Percentiles rank a stretch among this genome's conserved stretches.
phyloP scores from a whole-genome alignment of 257 asterid genomes.

The Eustoma russellianum region DNA sequence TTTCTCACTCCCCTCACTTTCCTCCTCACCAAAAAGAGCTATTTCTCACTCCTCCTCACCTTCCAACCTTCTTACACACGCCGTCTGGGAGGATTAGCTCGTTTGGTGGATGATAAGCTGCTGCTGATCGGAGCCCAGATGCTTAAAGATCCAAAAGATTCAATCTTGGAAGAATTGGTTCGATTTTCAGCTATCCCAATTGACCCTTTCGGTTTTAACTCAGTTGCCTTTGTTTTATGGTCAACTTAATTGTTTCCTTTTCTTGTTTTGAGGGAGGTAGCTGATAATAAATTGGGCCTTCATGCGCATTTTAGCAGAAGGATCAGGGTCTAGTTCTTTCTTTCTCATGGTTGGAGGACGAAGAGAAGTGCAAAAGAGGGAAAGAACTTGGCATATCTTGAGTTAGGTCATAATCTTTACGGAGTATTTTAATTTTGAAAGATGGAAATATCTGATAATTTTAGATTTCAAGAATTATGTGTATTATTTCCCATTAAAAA shows the following conservation, averaged over 20 bases:
- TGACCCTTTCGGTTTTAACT: conserved; percentile 1
- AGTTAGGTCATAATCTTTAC: background rate
- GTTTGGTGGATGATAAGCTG: conserved; percentile 15
- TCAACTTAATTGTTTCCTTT: conserved; percentile 4
- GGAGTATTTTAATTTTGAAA: background rate
- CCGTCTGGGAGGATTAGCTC: conserved; percentile 2
- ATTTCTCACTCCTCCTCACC: conserved; percentile 1
- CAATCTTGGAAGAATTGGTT: conserved; percentile 5
- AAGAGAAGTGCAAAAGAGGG: no score
- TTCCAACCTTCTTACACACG: background rate
- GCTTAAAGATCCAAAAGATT: conserved; percentile 5
- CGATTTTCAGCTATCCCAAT: background rate
- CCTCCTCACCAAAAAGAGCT: conserved; percentile 4
- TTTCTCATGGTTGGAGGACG: background rate
- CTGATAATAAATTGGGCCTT: conserved; percentile 9
- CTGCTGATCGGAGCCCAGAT: conserved; percentile 10
- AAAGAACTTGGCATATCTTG: background rate
- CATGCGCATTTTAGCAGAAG: conserved; percentile 2
- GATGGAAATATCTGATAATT: conserved; percentile 1
- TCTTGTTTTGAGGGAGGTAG: conserved; percentile 1
- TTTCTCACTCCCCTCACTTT: no score
- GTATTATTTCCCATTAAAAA: background rate
- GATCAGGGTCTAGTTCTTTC: background rate
- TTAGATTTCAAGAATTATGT: conserved; percentile 2
- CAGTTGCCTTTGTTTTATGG: conserved; percentile 1